These are phyloP conservation scores for Malbranchea cinnamomea DNA, from an alignment of 2,329 filamentous ascomycete genomes.

Conservation along the genomic window DNA sequence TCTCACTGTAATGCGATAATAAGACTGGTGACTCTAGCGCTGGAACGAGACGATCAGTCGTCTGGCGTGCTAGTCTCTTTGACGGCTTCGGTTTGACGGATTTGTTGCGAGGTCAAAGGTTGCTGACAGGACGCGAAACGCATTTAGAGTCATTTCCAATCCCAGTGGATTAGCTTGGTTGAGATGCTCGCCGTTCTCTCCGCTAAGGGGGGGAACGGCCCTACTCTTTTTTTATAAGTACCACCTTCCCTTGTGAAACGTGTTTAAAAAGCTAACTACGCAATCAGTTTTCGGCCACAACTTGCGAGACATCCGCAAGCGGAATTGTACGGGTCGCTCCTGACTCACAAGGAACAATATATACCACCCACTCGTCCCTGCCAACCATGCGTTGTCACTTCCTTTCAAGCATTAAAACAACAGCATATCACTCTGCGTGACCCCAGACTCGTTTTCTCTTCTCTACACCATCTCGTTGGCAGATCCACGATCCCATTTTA, in stretches of 20 bases:
- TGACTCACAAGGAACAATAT: background rate
- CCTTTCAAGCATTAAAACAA: too few species aligned
- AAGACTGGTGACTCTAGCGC: conserved; percentile 12
- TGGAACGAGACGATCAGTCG: background rate
- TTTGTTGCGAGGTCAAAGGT: background rate
- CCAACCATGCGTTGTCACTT: background rate
- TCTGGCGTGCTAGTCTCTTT: too few species aligned
- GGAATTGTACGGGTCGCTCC: background rate
- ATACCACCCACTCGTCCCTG: background rate
- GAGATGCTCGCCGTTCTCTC: conserved; percentile 9
- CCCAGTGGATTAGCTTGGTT: conserved; percentile 1
- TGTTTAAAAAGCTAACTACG: conserved; percentile 18
- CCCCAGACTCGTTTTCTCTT: too few species aligned
- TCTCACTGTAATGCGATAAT: too few species aligned
- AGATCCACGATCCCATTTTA: too few species aligned
- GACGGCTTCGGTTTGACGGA: conserved; percentile 11
- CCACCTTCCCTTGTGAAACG: conserved; percentile 7
- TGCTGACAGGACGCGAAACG: background rate
- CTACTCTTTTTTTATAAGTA: conserved; percentile 27
- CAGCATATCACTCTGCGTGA: too few species aligned
- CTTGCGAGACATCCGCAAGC: conserved; percentile 9
- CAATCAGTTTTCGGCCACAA: conserved; percentile 9
- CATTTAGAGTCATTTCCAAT: too few species aligned
- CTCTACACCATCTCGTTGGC: too few species aligned
- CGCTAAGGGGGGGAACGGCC: conserved; percentile 15